Evolutionary conservation across 257 asterid genomes (phyloP), one percentile per base, ranked within the genome.

Genomic region (Pogostemon cablin): DNA sequence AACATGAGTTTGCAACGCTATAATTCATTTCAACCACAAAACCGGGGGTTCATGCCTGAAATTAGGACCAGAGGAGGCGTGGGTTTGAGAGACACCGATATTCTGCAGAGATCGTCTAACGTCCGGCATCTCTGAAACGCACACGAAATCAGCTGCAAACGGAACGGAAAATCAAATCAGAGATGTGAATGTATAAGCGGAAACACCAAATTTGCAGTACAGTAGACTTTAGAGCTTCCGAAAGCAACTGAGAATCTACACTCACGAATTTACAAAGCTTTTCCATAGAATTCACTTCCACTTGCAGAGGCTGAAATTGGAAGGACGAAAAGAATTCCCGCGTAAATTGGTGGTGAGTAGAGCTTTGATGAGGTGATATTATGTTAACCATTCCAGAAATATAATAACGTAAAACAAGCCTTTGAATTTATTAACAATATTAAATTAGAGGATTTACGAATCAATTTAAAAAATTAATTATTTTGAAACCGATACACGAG

Each of bases 71-170:
- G 65, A 50, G 88, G 84, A 62, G 80, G 85, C 60, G 54, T 66
- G 50, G 81, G 79, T 68, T 76, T 83, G 65, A 92, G 77, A 61
- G 77, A 76, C 60, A 89, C 78, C 3, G 98, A 83, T 80, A 92
- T 78, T 83, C 95, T 85, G 86, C 96, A 92, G 53, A 81, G 81
- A 46, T 85, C 88, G 64, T 83, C 93, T 9, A 81, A 70, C 80
- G 77, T 58, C 46, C 93, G 98, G 84, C 98, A 92, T 74, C 98
- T 78, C 77, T 75, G 95, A 74, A 86, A 79, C 8, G 95, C 93
- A 69, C 79, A 75, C 54, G 86, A 87, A 76, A 92, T 89, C n/a
- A 92, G 72, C 98, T 92, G 83, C 73, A 70, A 8, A 46, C 8
- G 44, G 68, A 59, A 34, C 20, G 3, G 35, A 41, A 3, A 72